Conservation (phyloP, 345 rosid species). For the Ceriops tagal region DNA sequence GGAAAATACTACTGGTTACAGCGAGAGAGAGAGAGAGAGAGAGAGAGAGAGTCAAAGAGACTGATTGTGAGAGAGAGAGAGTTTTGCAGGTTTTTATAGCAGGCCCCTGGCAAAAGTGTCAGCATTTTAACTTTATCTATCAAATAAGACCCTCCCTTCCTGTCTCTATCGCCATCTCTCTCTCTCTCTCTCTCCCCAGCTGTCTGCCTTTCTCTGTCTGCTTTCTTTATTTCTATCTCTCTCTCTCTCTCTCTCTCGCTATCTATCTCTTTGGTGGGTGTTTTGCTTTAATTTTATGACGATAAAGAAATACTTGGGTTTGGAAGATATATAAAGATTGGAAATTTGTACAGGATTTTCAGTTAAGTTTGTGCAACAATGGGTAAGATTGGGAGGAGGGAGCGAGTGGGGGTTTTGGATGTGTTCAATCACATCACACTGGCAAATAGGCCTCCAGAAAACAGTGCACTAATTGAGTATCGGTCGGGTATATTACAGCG, state of each 20-base stretch:
- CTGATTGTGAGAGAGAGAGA: neutral
- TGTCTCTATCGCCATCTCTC: neutral
- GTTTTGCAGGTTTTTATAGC: slow-evolving; percentile 23
- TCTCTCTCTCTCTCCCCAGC: neutral
- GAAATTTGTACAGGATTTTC: too few relatives aligned
- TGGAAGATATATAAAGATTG: too few relatives aligned
- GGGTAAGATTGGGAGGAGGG: too few relatives aligned
- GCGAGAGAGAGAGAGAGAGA: neutral
- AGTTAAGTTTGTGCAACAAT: too few relatives aligned
- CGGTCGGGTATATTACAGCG: slow-evolving; percentile 3
- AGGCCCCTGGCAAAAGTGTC: slow-evolving; percentile 6
- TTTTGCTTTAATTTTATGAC: too few relatives aligned
- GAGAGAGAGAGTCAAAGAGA: neutral
- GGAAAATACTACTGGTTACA: too few relatives aligned
- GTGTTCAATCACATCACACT: neutral
- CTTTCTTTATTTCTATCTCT: slow-evolving; percentile 26
- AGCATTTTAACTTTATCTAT: slow-evolving; percentile 18
- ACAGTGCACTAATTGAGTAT: neutral
- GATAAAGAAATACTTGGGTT: too few relatives aligned
- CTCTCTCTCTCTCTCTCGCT: neutral
- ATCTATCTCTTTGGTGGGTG: too few relatives aligned
- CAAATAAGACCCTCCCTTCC: neutral
- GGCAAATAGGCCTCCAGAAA: neutral
- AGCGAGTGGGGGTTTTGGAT: neutral
- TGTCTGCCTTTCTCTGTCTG: neutral